Base-by-base conservation (phyloP, 2,329 filamentous ascomycete species). In the Phialophora expanda region DNA sequence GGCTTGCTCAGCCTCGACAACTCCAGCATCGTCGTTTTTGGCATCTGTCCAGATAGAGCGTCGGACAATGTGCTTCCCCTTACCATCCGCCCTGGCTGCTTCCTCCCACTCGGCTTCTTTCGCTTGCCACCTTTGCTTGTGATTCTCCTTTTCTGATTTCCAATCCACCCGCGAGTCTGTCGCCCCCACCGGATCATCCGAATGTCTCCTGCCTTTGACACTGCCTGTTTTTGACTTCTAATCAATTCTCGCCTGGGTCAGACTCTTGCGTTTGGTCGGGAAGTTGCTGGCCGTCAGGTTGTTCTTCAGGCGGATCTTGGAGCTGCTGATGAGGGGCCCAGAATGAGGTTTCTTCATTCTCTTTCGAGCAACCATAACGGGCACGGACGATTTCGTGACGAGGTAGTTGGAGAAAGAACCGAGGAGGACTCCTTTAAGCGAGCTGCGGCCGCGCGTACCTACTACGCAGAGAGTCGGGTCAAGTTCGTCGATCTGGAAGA, bases 331-430 rank as follows among this genome's bases (percentile, higher is more conserved):
- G 76, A 94, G 93, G 76, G 87, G 89, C 79, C 96, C 91, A 11
- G 66, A 68, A 17, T 68, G 66, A 30, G 70, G 59, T 78, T 97
- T 97, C 56, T 91, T 85, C 51, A 97, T 83, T 65, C 91, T 90
- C 82, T 96, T 97, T 66, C 95, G 85, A 7, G 95, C 95, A 41
- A 98, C 95, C 95, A 99, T 99, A 66, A 99, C 95, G 0, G 95
- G 95, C 17, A 96, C 93, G 2, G 92, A 96, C 69, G 92, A 96
- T 81, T 98, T 98, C 44, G 93, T 96, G 34, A 99, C 93, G 7
- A 99, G 84, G 75, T 99, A 99, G 76, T 98, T 98, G 67, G 92
- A 96, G 78, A 99, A 98, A 0, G 93, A 97, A 28, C 95, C 95
- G 32, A 99, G 85, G 67, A 99, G 89, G 24, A 97, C 94, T 75